Base-by-base conservation (phyloP, 1,139 yeast genomes). In the Tardiomyces digboiensis region DNA sequence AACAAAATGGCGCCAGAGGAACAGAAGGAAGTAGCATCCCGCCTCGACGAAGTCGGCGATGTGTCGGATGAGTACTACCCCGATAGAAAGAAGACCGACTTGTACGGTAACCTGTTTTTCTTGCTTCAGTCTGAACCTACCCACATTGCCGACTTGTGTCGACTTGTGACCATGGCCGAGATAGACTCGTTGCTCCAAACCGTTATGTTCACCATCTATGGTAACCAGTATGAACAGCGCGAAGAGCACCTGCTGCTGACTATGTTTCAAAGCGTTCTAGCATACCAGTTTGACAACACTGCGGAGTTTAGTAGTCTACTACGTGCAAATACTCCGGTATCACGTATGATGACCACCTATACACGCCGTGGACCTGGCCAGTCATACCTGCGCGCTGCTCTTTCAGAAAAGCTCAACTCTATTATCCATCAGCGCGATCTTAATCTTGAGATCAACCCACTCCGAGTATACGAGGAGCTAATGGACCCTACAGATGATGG, bases 311-410 rank as follows among this genome's bases (percentile, higher is more conserved):
- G 67, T 2, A 61, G 68, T 1, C 52, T 67, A 39, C 52, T 67
- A 26, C 53, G 72, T 13, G 68, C 70, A 6, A 67, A 67, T 44
- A 67, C 71, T 8, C 70, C 72, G 4, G 71, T 64, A 2, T 64
- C 71, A 2, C 57, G 71, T 40, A 66, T 67, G 71, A 64, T 67
- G 68, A 65, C 67, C n/a, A 61, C 71, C 1, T 67, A 67, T 43
- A 66, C 71, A 7, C 56, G 71, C 20, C 58, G 71, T 36, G 70
- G 69, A 2, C 68, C 70, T 1, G 71, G 71, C n/a, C 71, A 67
- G 50, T 57, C 67, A 7, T 67, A 67, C 45, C 57, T 67, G 39
- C 53, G 67, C 38, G 52, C 65, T 2, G 62, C 64, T 2, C 53
- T 67, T 12, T 56, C 65, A 1, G 58, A 52, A n/a, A 57, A 57